phyloP scores from a whole-genome alignment of 2,329 filamentous ascomycete genomes.

The Ramularia endophylla region DNA sequence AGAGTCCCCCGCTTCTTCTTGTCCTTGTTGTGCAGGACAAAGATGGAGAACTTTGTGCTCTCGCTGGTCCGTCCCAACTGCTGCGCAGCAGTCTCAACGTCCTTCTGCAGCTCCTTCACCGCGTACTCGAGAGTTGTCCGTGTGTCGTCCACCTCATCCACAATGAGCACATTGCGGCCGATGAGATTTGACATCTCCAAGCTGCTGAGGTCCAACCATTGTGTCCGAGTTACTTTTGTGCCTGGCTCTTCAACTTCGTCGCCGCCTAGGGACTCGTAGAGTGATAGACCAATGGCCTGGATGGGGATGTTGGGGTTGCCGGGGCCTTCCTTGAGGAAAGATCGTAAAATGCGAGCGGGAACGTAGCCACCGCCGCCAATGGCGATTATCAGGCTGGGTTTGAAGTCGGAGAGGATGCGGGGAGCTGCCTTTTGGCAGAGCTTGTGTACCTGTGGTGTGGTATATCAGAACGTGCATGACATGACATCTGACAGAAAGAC shows the following conservation, averaged over 20 bases:
- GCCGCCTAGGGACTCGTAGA: slow-evolving; percentile 73
- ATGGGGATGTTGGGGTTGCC: slow-evolving; percentile 93
- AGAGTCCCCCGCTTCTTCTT: slow-evolving; percentile 89
- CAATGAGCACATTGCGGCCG: slow-evolving; percentile 85
- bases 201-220: slow-evolving; percentile 90
- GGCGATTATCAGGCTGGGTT: slow-evolving; percentile 95
- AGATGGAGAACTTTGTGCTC: slow-evolving; percentile 86
- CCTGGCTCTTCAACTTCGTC: slow-evolving; percentile 65
- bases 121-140: slow-evolving; percentile 92
- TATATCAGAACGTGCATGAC: neutral
- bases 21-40: slow-evolving; percentile 98
- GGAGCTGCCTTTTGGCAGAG: slow-evolving; percentile 83
- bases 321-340: slow-evolving; percentile 79
- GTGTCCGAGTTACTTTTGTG: slow-evolving; percentile 82
- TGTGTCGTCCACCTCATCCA: slow-evolving; percentile 94
- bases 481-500: neutral
- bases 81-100: slow-evolving; percentile 74
- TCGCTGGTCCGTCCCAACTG: slow-evolving; percentile 57
- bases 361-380: slow-evolving; percentile 98
- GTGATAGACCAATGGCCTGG: slow-evolving; percentile 94
- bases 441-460: slow-evolving; percentile 72
- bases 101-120: slow-evolving; percentile 88
- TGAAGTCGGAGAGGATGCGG: slow-evolving; percentile 74
- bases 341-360: slow-evolving; percentile 92
- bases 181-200: slow-evolving; percentile 85